Evolutionary conservation across 139 green algal species (phyloP).

Genomic region (Chlamydomonas sp.): DNA sequence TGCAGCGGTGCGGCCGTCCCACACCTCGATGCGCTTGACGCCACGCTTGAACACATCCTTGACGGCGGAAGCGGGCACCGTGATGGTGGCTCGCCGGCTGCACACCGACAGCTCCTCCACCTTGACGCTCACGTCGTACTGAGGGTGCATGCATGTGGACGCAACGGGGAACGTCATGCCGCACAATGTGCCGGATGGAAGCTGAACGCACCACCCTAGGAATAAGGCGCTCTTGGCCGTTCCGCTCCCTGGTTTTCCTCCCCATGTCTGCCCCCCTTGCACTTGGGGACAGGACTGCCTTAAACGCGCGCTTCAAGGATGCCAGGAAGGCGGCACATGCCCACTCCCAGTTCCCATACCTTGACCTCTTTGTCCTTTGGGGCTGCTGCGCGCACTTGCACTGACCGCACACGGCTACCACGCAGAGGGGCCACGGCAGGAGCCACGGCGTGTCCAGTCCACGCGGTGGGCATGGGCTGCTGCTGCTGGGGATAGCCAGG

Average conservation of each 20-base stretch:
- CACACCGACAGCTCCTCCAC: slow-evolving; percentile 30
- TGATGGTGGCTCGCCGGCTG: background rate
- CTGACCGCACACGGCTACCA: background rate
- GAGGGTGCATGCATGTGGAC: background rate
- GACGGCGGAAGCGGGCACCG: slow-evolving; percentile 14
- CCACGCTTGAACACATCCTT: slow-evolving; percentile 41
- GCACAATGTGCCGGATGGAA: too few relatives aligned
- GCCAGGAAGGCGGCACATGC: too few relatives aligned
- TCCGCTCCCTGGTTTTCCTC: too few relatives aligned
- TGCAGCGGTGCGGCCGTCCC: background rate
- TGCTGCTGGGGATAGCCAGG: too few relatives aligned
- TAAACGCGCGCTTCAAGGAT: too few relatives aligned
- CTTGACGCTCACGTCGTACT: background rate
- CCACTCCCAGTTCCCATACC: background rate
- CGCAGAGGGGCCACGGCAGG: background rate
- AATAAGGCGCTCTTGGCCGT: too few relatives aligned
- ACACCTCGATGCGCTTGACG: slow-evolving; percentile 17
- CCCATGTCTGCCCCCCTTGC: too few relatives aligned
- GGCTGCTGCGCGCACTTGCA: slow-evolving; percentile 13
- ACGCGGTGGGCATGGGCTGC: too few relatives aligned
- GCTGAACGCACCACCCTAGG: too few relatives aligned
- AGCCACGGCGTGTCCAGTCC: too few relatives aligned
- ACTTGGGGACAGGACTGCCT: too few relatives aligned
- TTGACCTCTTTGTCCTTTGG: slow-evolving; percentile 11
- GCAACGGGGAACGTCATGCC: background rate